Base-by-base conservation (phyloP, 192 early-diverging fungal genomes). In the Umbelopsis vinacea region DNA sequence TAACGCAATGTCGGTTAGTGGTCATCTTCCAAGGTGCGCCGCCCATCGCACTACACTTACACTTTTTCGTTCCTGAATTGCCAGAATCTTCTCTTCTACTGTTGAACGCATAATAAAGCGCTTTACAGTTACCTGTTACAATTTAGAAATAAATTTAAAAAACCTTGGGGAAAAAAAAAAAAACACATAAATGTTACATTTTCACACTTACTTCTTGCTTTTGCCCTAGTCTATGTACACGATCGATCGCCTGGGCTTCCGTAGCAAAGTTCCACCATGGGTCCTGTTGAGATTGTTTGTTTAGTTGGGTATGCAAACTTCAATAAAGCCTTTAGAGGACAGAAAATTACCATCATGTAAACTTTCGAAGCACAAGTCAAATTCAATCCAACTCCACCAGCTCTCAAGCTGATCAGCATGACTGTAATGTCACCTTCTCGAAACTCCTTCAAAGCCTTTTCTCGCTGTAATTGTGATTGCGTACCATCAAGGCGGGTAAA, bases 401-500 rank as follows among this genome's bases (percentile, higher is more conserved):
- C 93, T 4, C 84, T 81, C 69, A 94, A 79, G 70, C 87, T 89
- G 46, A 93, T 83, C 33, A 94, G 82, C 23, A 94, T 75, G 0
- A 92, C 85, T 22, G 79, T 66, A 43, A 79, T 73, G 19, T 82
- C 76, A 37, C 89, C 79, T 10, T 74, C 72, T 38, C 89, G 89
- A 76, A 94, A 94, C 9, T 71, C 45, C 5, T 85, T 60, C 60
- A 94, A 69, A 5, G 88, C 85, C 10, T 74, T 70, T 53, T 81
- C 84, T 22, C 94, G 86, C 17, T 83, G 78, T 6, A 69, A 66
- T 19, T 91, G 91, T 17, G 76, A 73, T 79, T 92, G 83, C 8
- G 85, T 85, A n/a, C 96, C 96, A 74, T 98, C 95, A 40, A 96
- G 81, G n/a, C 93, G 81, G 11, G 86, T 81, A 76, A 84, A 95